Percentiles rank a stretch among this genome's conserved stretches.
These are phyloP conservation scores for Talaromyces proteolyticus DNA, from an alignment of 495 filamentous ascomycete species.

Conservation along the genomic window DNA sequence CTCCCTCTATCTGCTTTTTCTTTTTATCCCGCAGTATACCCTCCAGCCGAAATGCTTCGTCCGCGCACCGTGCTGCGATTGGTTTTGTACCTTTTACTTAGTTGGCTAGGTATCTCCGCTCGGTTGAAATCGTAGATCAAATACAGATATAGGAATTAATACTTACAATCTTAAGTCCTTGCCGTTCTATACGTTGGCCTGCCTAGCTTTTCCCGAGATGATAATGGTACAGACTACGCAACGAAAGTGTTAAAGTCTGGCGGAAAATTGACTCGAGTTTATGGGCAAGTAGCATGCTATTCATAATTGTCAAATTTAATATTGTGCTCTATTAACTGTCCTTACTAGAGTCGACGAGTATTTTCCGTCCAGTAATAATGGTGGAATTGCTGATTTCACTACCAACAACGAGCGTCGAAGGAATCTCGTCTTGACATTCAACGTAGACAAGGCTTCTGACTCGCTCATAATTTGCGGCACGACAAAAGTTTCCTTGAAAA, in stretches of 20 bases:
- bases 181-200: neutral
- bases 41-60: neutral
- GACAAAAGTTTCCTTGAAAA: neutral
- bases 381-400: neutral
- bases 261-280: conserved; percentile 1
- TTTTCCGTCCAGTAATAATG: neutral
- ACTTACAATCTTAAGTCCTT: neutral
- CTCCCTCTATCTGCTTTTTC: too few relatives aligned
- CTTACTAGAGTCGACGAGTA: neutral
- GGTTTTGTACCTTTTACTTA: neutral
- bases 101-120: neutral
- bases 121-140: neutral
- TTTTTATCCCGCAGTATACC: too few relatives aligned
- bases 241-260: neutral
- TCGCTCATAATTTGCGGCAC: neutral
- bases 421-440: neutral
- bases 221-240: conserved; percentile 2
- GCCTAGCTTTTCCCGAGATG: neutral
- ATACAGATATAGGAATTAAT: neutral
- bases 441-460: neutral
- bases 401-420: neutral
- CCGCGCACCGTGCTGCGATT: neutral
- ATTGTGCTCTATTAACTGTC: neutral
- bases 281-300: neutral
- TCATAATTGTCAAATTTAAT: neutral